A percentile compares a stretch with the other conserved stretches of the same genome.
phyloP scores from a whole-genome alignment of 768 basidiomycete species.

The Phanerochaete sordida region DNA sequence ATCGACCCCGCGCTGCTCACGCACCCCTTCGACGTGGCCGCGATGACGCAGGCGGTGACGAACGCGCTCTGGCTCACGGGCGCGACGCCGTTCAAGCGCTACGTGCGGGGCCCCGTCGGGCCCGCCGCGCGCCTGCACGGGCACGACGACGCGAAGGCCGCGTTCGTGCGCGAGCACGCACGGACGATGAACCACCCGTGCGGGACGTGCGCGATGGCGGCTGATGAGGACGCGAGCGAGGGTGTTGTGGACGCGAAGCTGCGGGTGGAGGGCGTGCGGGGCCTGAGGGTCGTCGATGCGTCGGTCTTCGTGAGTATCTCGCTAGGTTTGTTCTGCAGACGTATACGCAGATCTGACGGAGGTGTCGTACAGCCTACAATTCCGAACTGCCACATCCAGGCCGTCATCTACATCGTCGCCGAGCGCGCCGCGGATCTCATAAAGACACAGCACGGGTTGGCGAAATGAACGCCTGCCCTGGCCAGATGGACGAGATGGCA shows the following conservation, averaged over 20 bases:
- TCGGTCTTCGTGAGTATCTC: background rate
- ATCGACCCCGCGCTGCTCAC: conserved; percentile 40
- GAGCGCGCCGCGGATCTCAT: conserved; percentile 7
- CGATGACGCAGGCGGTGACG: conserved; percentile 10
- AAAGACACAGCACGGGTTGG: background rate
- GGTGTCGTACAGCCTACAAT: background rate
- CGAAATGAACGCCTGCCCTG: too few species aligned
- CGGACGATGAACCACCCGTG: conserved; percentile 5
- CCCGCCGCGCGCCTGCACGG: background rate
- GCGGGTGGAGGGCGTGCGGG: background rate
- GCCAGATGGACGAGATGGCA: too few species aligned
- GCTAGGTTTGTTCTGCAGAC: too few species aligned
- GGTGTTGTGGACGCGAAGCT: conserved; percentile 7
- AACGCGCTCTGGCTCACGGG: background rate
- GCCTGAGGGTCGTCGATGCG: background rate
- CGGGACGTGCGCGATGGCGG: conserved; percentile 4
- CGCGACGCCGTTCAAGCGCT: background rate
- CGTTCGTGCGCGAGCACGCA: conserved; percentile 2
- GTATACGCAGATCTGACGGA: too few species aligned
- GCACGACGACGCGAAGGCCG: conserved; percentile 8
- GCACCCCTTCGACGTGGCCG: conserved; percentile 13
- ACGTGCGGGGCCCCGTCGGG: background rate
- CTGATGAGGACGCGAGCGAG: background rate
- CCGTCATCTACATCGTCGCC: background rate
- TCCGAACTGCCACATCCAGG: background rate